Evolutionary conservation across 2,329 filamentous ascomycete genomes (phyloP).

Genomic region (Trichophyton simii): DNA sequence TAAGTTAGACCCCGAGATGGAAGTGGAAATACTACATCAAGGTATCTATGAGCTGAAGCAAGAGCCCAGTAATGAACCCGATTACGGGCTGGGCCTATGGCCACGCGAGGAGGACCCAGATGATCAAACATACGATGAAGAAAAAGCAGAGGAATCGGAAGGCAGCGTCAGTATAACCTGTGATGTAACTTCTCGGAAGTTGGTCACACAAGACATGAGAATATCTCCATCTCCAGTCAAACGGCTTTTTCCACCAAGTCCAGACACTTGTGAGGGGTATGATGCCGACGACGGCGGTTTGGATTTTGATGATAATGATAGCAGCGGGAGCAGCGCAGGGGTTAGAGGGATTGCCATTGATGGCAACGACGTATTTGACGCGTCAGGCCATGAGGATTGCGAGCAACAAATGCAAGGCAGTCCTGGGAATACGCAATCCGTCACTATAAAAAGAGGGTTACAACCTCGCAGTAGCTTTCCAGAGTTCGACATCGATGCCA

Average conservation of each 20-base stretch:
- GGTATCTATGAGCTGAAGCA: neutral
- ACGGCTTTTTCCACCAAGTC: conserved; percentile 10
- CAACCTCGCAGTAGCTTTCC: neutral
- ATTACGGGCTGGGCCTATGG: neutral
- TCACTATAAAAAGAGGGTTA: neutral
- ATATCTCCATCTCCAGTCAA: conserved; percentile 10
- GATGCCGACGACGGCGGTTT: neutral
- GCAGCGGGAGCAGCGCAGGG: neutral
- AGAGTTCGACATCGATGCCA: neutral
- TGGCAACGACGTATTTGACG: neutral
- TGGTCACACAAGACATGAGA: conserved; percentile 6
- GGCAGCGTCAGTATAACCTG: neutral
- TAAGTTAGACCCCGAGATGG: neutral
- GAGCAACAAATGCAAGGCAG: neutral
- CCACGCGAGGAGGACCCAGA: neutral
- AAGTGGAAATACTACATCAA: neutral
- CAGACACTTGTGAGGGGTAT: conserved; percentile 2
- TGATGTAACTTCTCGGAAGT: conserved; percentile 4
- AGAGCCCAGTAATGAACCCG: neutral
- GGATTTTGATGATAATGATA: neutral
- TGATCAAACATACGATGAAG: too few species aligned
- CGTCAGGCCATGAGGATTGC: neutral
- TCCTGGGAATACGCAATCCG: neutral
- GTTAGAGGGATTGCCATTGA: neutral
- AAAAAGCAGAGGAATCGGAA: neutral